A percentile compares a stretch with the other conserved stretches of the same genome.
These are phyloP conservation scores for Rhypophila decipiens DNA, from an alignment of 495 filamentous ascomycete genomes.

Conservation along the genomic window DNA sequence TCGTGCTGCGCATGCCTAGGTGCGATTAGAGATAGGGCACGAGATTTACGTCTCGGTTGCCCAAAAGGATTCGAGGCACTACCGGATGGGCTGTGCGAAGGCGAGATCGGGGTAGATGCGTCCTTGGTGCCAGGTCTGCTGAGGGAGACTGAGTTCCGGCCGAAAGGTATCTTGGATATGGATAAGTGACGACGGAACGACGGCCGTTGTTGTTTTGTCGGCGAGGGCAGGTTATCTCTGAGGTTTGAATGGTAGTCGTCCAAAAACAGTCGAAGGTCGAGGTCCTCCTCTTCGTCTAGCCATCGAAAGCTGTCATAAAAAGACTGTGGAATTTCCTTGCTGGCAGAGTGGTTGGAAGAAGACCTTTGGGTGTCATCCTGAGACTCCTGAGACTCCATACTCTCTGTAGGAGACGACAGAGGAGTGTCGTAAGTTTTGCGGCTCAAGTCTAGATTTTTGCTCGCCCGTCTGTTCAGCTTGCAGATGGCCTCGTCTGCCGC, in stretches of 20 bases:
- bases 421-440: slow-evolving; percentile 20
- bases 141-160: slow-evolving; percentile 40
- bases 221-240: slow-evolving; percentile 31
- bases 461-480: slow-evolving; percentile 40
- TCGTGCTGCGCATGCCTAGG: slow-evolving; percentile 41
- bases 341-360: slow-evolving; percentile 37
- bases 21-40: slow-evolving; percentile 42
- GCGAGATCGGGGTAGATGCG: slow-evolving; percentile 21
- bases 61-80: slow-evolving; percentile 16
- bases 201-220: slow-evolving; percentile 33
- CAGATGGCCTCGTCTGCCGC: slow-evolving; percentile 62
- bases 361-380: slow-evolving; percentile 24
- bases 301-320: slow-evolving; percentile 69
- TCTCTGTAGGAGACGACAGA: slow-evolving; percentile 20
- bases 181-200: slow-evolving; percentile 50
- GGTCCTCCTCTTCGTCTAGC: slow-evolving; percentile 71
- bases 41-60: slow-evolving; percentile 40
- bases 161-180: slow-evolving; percentile 48
- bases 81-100: slow-evolving; percentile 27
- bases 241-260: slow-evolving; percentile 50
- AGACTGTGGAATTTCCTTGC: slow-evolving; percentile 25
- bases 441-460: slow-evolving; percentile 26
- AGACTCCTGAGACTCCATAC: slow-evolving; percentile 30
- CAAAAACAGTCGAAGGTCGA: slow-evolving; percentile 60
- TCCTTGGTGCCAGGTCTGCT: slow-evolving; percentile 39